Base-by-base conservation (phyloP, 1,284 basidiomycete species). In the Puccinia horiana region DNA sequence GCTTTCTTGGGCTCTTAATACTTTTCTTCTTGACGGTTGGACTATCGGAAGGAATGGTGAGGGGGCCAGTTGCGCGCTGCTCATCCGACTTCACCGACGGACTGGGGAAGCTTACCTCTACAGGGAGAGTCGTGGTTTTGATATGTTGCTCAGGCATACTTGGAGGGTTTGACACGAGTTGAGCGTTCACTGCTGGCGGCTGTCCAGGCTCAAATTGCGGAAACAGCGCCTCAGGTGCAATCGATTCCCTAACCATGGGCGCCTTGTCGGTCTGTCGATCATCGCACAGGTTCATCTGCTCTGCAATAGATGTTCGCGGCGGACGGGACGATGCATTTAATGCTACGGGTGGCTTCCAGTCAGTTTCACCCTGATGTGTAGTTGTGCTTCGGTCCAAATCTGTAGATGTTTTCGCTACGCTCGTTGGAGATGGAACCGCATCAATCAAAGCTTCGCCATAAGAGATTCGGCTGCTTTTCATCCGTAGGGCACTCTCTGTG, bases 401-500 rank as follows among this genome's bases (percentile, higher is more conserved):
- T 77, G 26, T 20, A 8, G 47, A 49, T 9, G 32, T 18, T 47
- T 65, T 81, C 20, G 35, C 0, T 35, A 42, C 56, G 29, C 42
- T 47, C 16, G 67, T 32, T 16, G 79, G 70, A 23, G 79, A 52
- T 16, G 73, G 73, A 9, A 76, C 63, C 0, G 81, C 73, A 58
- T 76, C 74, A 16, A 76, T 52, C 26, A 76, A 58, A 3, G 74
- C 32, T 58, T 82, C 70, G 23, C 63, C 61, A 65, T 56, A 76
- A 37, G 81, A 56, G 40, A 82, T 82, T 16, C 61, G 44, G n/a
- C 32, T 37, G 35, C 81, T 70, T 61, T 76, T 82, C 11, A 76
- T 73, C 3, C 81, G 61, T 20, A 82, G 65, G 16, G 81, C 81
- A 37, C 81, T 82, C 40, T 47, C 73, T 20, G 81, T 58, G 49